Percentiles rank a stretch among this genome's conserved stretches.
phyloP scores from a whole-genome alignment of 2,329 filamentous ascomycete species.

The Aureobasidium uvarum region DNA sequence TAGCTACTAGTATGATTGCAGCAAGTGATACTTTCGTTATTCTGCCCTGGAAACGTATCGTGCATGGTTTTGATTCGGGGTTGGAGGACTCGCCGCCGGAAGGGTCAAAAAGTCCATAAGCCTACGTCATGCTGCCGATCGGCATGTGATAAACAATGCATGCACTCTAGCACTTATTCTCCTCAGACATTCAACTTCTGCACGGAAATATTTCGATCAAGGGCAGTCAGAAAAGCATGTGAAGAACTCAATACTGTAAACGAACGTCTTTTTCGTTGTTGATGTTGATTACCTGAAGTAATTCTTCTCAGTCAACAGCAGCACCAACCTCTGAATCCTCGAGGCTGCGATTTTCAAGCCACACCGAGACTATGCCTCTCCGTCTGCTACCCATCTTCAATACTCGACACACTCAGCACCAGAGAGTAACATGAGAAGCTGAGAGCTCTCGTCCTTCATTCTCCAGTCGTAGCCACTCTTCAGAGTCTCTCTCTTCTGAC shows the following conservation, averaged over 20 bases:
- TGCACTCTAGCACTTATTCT: neutral
- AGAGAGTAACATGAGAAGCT: constrained; percentile 44
- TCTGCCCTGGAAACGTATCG: neutral
- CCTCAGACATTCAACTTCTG: neutral
- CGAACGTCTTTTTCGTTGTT: neutral
- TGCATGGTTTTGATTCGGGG: neutral
- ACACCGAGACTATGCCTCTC: neutral
- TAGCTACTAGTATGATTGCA: neutral
- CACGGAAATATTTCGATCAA: neutral
- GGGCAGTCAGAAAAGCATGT: neutral
- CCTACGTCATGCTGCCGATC: constrained; percentile 8
- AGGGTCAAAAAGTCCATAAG: constrained; percentile 1
- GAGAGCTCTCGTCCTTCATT: constrained; percentile 39
- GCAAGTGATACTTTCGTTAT: neutral
- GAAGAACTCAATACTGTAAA: neutral
- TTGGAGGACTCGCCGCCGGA: constrained; percentile 1
- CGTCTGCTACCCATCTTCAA: neutral
- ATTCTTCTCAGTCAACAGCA: too few species aligned
- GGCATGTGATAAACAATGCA: constrained; percentile 10
- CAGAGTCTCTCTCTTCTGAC: constrained; percentile 37
- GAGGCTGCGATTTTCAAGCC: neutral
- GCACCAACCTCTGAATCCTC: neutral
- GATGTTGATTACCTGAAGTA: neutral
- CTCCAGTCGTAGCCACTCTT: constrained; percentile 37
- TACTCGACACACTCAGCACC: constrained; percentile 37